Base-by-base conservation (phyloP, 2,329 filamentous ascomycete genomes). In the Drechslera avenae region DNA sequence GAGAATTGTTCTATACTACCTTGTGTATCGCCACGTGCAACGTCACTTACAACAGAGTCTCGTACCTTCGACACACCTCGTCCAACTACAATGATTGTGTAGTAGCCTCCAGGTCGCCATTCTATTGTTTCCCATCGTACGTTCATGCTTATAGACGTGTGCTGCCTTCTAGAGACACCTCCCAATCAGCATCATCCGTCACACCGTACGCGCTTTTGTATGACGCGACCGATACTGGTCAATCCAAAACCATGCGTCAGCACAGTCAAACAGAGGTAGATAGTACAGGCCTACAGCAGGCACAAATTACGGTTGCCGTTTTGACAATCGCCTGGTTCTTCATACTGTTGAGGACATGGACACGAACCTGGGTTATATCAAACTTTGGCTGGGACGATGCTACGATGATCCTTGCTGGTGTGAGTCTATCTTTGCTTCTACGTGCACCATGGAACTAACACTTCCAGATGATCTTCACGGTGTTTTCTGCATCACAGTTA, bases 341-440 rank as follows among this genome's bases (percentile, higher is more conserved):
- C 37, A 64, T 77, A 6, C 39, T 64, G 1, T 59, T 77, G 6
- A 66, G 76, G 31, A 61, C 73, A 36, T 78, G 72, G 66, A 76
- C 76, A 9, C 69, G 76, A 32, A 66, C 66, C 1, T 63, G 59
- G 26, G 56, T 78, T 21, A 73, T 75, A 30, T 60, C 67, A 13
- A 74, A 64, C 36, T 75, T 77, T 47, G 76, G 77, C 2, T 76
- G 74, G 72, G 77, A 79, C 47, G 77, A 79, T 58, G 64, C 59
- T 12, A 63, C 68, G 2, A 75, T 78, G 65, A 53, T 77, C 4
- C 40, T 76, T 12, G 71, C 76, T 6, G 63, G 66, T 23, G 75
- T 77, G 62, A 42, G 67, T 36, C 33, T 12, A 23, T 10, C 5
- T 19, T 12, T 16, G 12, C 18, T n/a, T n/a, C n/a, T 6, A 30